Conservation (phyloP, 2,329 filamentous ascomycete genomes). For the Fusarium tricinctum region DNA sequence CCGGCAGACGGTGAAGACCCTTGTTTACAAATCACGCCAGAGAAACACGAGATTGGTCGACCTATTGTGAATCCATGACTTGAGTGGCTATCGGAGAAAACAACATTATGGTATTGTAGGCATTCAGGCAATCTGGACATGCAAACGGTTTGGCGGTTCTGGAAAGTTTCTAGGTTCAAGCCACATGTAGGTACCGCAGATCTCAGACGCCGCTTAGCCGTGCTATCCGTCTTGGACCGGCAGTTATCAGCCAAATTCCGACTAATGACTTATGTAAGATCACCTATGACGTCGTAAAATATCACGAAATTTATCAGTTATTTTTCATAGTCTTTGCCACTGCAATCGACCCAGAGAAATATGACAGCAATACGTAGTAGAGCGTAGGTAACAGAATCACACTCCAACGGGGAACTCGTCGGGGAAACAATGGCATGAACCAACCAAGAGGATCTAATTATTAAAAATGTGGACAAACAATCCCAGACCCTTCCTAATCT, state of each 20-base stretch:
- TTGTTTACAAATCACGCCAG: not conserved
- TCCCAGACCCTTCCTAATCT: conserved; percentile 1
- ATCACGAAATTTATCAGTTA: not conserved
- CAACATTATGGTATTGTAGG: too few species aligned
- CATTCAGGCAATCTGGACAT: too few species aligned
- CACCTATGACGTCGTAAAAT: not conserved
- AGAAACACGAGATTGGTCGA: not conserved
- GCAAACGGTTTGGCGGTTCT: not conserved
- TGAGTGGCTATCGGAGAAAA: not conserved
- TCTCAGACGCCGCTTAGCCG: conserved; percentile 1
- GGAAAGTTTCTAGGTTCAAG: conserved; percentile 8
- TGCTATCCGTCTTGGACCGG: conserved; percentile 10
- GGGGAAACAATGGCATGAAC: conserved; percentile 8
- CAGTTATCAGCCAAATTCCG: not conserved
- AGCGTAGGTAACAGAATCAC: not conserved
- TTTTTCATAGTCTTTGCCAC: not conserved
- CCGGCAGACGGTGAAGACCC: not conserved
- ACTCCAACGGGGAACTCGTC: conserved; percentile 7
- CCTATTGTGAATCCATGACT: not conserved
- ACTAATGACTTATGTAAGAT: not conserved
- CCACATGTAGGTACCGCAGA: conserved; percentile 5
- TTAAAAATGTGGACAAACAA: conserved; percentile 12
- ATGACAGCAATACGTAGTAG: too few species aligned
- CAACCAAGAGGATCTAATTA: not conserved
- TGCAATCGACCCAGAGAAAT: not conserved